Conservation (phyloP, 1,284 basidiomycete species). For the Ganoderma multipileum region DNA sequence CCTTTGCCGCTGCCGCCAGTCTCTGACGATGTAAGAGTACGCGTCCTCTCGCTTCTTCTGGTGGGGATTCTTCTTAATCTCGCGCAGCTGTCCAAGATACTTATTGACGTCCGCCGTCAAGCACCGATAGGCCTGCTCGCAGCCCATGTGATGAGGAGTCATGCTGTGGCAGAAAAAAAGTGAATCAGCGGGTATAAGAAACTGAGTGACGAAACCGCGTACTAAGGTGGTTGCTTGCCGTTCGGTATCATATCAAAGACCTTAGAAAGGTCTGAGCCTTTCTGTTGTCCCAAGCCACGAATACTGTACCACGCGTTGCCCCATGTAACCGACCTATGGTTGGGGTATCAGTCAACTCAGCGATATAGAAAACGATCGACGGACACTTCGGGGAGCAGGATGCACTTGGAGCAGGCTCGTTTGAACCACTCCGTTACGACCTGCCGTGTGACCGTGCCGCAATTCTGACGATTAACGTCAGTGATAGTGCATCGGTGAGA, state of each 20-base stretch:
- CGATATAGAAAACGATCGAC: not conserved
- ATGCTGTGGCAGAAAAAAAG: not conserved
- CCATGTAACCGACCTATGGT: not conserved
- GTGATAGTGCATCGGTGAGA: no score
- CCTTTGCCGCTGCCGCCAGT: not conserved
- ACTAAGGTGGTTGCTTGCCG: not conserved
- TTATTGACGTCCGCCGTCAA: not conserved
- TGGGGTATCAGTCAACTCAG: not conserved
- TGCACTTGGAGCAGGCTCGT: not conserved
- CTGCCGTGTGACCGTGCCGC: not conserved
- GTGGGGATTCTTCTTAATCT: not conserved
- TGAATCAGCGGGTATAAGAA: not conserved
- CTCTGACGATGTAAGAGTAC: not conserved
- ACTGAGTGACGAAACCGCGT: not conserved
- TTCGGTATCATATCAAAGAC: not conserved
- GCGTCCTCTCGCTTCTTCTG: not conserved
- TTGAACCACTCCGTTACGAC: no score
- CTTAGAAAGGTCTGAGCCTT: not conserved
- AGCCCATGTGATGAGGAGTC: not conserved
- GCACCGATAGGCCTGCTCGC: not conserved
- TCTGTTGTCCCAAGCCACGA: not conserved
- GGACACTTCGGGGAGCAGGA: not conserved
- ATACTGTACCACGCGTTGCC: not conserved
- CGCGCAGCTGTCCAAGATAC: not conserved
- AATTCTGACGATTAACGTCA: not conserved